Conservation (phyloP, 228 moss, liverwort and hornwort genomes). For the Sphagnum magellanicum region DNA sequence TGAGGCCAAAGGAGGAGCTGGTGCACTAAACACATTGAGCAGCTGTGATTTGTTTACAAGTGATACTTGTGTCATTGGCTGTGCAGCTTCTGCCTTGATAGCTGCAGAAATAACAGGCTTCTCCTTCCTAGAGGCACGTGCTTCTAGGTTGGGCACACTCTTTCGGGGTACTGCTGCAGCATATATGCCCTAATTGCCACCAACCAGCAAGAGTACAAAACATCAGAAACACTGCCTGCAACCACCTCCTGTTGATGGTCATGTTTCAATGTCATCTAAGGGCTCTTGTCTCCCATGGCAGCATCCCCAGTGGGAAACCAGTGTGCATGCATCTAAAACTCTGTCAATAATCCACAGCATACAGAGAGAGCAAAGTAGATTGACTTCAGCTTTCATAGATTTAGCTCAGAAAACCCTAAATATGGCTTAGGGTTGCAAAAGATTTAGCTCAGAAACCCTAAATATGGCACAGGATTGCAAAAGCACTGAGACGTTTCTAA, state of each 20-base stretch:
- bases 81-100: constrained; percentile 14
- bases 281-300: background rate
- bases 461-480: too few relatives aligned
- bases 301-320: background rate
- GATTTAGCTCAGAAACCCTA: too few relatives aligned
- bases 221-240: too few relatives aligned
- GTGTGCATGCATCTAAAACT: background rate
- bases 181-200: constrained; percentile 18
- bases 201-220: constrained; percentile 19
- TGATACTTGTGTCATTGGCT: constrained; percentile 21
- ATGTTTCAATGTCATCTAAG: constrained; percentile 12
- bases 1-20: constrained; percentile 43
- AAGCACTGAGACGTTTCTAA: too few relatives aligned
- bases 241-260: too few relatives aligned
- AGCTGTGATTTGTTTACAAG: constrained; percentile 59
- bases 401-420: too few relatives aligned
- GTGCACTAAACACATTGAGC: constrained; percentile 53
- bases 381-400: background rate
- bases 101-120: constrained; percentile 16
- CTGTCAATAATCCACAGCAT: background rate
- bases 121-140: constrained; percentile 14
- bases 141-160: constrained; percentile 20
- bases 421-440: too few relatives aligned
- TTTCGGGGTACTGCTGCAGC: constrained; percentile 18
- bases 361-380: background rate